Evolutionary conservation across 768 basidiomycete species (phyloP).

Genomic region (Boletus subparvulus): DNA sequence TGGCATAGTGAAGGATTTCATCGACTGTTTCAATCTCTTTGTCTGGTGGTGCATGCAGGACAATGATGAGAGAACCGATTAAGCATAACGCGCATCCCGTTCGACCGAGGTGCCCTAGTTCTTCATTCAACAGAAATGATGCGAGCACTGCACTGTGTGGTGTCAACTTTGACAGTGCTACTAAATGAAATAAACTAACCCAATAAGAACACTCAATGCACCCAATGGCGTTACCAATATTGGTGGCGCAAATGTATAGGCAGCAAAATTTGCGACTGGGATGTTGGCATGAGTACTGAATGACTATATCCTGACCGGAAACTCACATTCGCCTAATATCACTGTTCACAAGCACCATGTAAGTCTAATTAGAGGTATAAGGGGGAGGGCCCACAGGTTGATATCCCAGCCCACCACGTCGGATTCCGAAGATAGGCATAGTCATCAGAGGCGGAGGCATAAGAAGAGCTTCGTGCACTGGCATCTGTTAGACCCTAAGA

Average conservation of each 20-base stretch:
- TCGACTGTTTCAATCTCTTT: conserved; percentile 91
- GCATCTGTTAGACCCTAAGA: conserved; percentile 87
- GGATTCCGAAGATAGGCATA: conserved; percentile 86
- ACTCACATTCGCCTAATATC: conserved; percentile 85
- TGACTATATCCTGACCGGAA: background rate
- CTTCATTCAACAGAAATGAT: conserved; percentile 89
- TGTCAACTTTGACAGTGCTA: conserved; percentile 7
- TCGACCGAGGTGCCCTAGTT: conserved; percentile 89
- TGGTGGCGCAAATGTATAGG: conserved; percentile 96
- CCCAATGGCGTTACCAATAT: conserved; percentile 99
- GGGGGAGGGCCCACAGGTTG: conserved; percentile 66
- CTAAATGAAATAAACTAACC: conserved; percentile 50
- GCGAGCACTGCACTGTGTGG: conserved; percentile 81
- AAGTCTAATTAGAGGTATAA: conserved; percentile 2
- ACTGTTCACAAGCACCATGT: conserved; percentile 50
- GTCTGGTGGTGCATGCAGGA: conserved; percentile 96
- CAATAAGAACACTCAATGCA: conserved; percentile 92
- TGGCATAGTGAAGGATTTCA: conserved; percentile 87
- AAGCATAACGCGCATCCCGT: conserved; percentile 82
- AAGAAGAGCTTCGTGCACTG: conserved; percentile 51
- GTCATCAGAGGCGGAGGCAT: conserved; percentile 71
- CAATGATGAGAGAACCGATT: conserved; percentile 89
- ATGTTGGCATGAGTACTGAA: background rate
- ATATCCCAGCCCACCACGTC: conserved; percentile 97
- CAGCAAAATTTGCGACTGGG: conserved; percentile 86